Evolutionary conservation across 2,329 filamentous ascomycete genomes (phyloP).

Genomic region (Pseudopithomyces chartarum): DNA sequence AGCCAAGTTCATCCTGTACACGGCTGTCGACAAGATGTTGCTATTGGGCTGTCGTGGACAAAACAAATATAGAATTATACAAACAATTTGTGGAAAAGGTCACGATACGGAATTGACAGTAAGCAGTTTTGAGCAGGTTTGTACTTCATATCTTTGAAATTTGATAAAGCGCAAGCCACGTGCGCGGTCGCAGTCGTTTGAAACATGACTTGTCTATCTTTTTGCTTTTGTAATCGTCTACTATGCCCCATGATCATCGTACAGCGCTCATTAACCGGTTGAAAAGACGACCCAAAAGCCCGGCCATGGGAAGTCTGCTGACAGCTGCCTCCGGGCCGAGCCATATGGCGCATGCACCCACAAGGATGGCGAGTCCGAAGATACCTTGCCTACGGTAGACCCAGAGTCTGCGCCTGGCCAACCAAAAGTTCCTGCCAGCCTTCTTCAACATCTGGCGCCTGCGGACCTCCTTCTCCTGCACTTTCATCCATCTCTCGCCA

Average conservation of each 20-base stretch:
- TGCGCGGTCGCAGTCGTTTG: not conserved
- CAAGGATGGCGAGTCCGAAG: constrained; percentile 55
- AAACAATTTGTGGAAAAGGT: too few species aligned
- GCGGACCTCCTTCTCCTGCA: constrained; percentile 73
- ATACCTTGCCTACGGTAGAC: constrained; percentile 69
- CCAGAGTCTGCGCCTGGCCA: constrained; percentile 55
- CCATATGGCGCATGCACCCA: constrained; percentile 44
- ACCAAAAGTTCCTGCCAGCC: constrained; percentile 48
- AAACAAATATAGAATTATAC: too few species aligned
- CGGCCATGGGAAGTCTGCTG: constrained; percentile 13
- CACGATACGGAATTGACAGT: not conserved
- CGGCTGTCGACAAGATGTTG: too few species aligned
- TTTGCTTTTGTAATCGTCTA: not conserved
- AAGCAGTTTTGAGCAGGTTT: not conserved
- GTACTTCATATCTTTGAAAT: not conserved
- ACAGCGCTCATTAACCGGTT: constrained; percentile 16
- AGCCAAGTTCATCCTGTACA: too few species aligned
- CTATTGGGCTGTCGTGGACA: too few species aligned
- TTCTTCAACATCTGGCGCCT: constrained; percentile 65
- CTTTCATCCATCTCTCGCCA: constrained; percentile 69
- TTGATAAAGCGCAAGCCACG: not conserved
- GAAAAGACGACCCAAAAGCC: constrained; percentile 23
- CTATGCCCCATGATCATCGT: not conserved
- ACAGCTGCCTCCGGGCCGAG: constrained; percentile 29
- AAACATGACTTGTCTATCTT: not conserved